Evolutionary conservation across 768 basidiomycete genomes (phyloP).

Genomic region (Rhodotorula sphaerocarpa): DNA sequence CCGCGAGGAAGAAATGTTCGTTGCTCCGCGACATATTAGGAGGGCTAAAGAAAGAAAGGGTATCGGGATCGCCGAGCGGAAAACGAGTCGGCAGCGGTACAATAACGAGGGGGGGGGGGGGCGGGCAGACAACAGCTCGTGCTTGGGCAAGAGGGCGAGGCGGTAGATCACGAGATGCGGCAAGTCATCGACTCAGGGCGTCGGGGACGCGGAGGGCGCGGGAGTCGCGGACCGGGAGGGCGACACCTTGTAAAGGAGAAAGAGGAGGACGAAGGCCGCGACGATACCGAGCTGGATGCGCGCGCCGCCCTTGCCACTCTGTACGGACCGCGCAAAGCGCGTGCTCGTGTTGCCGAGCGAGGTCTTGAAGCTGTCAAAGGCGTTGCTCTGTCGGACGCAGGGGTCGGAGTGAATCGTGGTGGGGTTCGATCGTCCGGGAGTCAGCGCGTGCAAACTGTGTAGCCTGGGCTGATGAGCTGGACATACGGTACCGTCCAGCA

Average conservation of each 20-base stretch:
- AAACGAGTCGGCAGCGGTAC: too few relatives aligned
- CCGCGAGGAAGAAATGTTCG: too few relatives aligned
- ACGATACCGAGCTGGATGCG: constrained; percentile 19
- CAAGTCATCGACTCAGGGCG: neutral
- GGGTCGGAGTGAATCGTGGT: too few relatives aligned
- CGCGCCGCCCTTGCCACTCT: constrained; percentile 4
- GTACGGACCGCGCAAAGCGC: constrained; percentile 23
- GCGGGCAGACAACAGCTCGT: too few relatives aligned
- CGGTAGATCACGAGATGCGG: neutral
- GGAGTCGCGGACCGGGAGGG: neutral
- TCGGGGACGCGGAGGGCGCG: neutral
- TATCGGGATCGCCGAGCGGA: too few relatives aligned
- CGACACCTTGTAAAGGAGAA: constrained; percentile 24
- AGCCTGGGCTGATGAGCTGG: neutral
- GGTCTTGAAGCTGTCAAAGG: constrained; percentile 34
- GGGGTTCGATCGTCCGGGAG: neutral
- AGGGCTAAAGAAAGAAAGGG: too few relatives aligned
- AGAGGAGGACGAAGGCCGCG: constrained; percentile 19
- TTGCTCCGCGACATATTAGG: too few relatives aligned
- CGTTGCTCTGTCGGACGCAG: constrained; percentile 17
- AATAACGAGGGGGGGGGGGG: too few relatives aligned
- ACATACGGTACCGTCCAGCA: constrained; percentile 30
- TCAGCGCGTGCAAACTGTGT: too few relatives aligned
- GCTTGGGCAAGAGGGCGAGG: too few relatives aligned
- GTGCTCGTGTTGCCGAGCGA: constrained; percentile 26